Evolutionary conservation across 768 basidiomycete species (phyloP).

Genomic region (Candolleomyces efflorescens): DNA sequence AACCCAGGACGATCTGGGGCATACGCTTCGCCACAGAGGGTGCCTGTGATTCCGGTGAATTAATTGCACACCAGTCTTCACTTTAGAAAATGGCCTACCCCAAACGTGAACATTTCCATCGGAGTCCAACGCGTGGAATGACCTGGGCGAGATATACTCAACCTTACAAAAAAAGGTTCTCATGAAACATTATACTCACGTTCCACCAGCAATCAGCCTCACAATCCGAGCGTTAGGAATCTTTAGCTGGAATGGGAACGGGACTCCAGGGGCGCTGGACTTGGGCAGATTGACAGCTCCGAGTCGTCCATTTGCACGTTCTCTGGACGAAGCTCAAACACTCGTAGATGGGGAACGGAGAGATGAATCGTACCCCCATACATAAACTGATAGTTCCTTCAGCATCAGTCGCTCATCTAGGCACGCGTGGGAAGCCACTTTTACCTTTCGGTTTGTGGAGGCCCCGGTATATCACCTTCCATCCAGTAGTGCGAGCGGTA

Average conservation of each 20-base stretch:
- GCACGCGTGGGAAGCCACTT: constrained; percentile 10
- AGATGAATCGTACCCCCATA: constrained; percentile 41
- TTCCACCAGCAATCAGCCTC: constrained; percentile 74
- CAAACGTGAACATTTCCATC: constrained; percentile 72
- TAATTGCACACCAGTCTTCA: neutral
- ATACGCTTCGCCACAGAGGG: constrained; percentile 44
- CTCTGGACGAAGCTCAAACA: constrained; percentile 34
- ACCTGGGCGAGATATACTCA: constrained; percentile 41
- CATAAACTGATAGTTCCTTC: constrained; percentile 35
- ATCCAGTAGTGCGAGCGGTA: constrained; percentile 74
- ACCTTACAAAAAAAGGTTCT: neutral
- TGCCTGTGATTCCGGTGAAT: constrained; percentile 37
- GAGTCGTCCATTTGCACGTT: constrained; percentile 57
- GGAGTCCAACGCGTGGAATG: constrained; percentile 82
- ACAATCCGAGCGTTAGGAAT: constrained; percentile 65
- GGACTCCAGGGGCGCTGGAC: constrained; percentile 36
- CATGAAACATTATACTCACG: constrained; percentile 48
- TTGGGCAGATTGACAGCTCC: constrained; percentile 42
- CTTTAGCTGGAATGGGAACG: constrained; percentile 60
- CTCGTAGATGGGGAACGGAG: neutral
- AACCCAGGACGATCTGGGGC: constrained; percentile 51
- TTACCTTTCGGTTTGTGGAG: constrained; percentile 67
- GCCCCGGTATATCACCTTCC: constrained; percentile 75
- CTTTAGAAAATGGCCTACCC: constrained; percentile 44
- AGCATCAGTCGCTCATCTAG: neutral